Percentiles rank a stretch among this genome's conserved stretches.
phyloP scores from a whole-genome alignment of 352 stramenopile genomes.

The Plasmopara muralis region DNA sequence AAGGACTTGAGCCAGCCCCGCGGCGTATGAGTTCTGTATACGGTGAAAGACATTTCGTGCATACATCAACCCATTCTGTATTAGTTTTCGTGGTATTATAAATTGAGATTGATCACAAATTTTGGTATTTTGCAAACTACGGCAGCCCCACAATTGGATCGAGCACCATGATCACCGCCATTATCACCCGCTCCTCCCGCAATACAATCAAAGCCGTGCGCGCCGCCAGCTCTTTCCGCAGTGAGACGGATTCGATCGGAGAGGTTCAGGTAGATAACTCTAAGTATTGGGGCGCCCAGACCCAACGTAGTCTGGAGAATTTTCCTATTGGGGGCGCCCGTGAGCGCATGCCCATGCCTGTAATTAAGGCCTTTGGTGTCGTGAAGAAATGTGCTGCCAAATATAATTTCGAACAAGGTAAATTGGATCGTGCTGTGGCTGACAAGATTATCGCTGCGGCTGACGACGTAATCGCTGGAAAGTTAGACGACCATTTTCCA shows the following conservation, averaged over 20 bases:
- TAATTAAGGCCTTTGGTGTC: slow-evolving; percentile 92
- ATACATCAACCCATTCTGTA: too few species aligned
- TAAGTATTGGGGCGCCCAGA: slow-evolving; percentile 92
- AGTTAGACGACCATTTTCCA: slow-evolving; percentile 94
- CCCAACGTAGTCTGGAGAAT: slow-evolving; percentile 93
- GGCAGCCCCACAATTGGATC: too few species aligned
- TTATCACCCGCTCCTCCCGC: slow-evolving; percentile 14
- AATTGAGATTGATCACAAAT: too few species aligned
- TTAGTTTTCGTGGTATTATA: too few species aligned
- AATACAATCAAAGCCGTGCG: slow-evolving; percentile 28
- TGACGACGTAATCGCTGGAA: slow-evolving; percentile 89
- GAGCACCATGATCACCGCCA: too few species aligned
- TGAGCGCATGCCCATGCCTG: slow-evolving; percentile 90
- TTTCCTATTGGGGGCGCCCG: slow-evolving; percentile 90
- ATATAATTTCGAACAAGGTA: slow-evolving; percentile 87
- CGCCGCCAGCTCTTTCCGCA: slow-evolving; percentile 37
- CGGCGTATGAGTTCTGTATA: too few species aligned
- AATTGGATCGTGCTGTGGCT: slow-evolving; percentile 69
- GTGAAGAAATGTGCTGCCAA: slow-evolving; percentile 93
- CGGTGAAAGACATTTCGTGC: too few species aligned
- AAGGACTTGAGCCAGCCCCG: too few species aligned
- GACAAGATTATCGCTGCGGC: slow-evolving; percentile 89
- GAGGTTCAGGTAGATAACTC: slow-evolving; percentile 72
- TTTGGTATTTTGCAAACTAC: too few species aligned
- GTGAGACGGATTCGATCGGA: slow-evolving; percentile 77